These are phyloP conservation scores for Aspergillus sp. DNA, from an alignment of 2,329 filamentous ascomycete genomes.

Conservation along the genomic window DNA sequence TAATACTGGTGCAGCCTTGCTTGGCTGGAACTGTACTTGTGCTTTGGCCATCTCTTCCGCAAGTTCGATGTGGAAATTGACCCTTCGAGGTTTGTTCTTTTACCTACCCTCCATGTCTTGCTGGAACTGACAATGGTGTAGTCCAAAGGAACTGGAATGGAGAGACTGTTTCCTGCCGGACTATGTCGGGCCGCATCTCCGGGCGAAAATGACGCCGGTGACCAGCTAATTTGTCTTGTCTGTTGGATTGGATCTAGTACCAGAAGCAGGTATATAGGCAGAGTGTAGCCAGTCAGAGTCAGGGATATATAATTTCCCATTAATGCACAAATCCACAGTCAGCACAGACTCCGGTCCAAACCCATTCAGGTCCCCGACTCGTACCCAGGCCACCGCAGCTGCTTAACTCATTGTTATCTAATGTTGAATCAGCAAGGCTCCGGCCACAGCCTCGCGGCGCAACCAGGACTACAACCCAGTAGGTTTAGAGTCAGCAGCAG, in stretches of 20 bases:
- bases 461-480: too few relatives aligned
- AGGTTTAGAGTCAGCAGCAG: too few relatives aligned
- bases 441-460: too few relatives aligned
- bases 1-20: neutral
- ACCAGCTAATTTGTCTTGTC: neutral
- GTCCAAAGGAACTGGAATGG: constrained; percentile 1
- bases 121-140: neutral
- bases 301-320: too few relatives aligned
- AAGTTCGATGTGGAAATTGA: constrained; percentile 9
- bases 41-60: constrained; percentile 1
- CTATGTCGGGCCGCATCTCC: constrained; percentile 1
- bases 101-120: neutral
- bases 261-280: too few relatives aligned
- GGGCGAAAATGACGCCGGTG: constrained; percentile 1
- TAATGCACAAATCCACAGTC: too few relatives aligned
- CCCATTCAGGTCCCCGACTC: too few relatives aligned
- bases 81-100: neutral
- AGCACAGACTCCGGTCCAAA: too few relatives aligned
- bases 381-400: too few relatives aligned
- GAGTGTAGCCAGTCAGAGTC: neutral
- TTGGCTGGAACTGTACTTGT: constrained; percentile 6
- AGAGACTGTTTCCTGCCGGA: constrained; percentile 5
- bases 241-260: neutral
- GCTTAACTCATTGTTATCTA: too few relatives aligned
- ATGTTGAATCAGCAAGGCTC: too few relatives aligned